A percentile compares a stretch with the other conserved stretches of the same genome.
Evolutionary conservation across 1,139 yeast species (phyloP).

Genomic region (Saccharomyces uvarum): DNA sequence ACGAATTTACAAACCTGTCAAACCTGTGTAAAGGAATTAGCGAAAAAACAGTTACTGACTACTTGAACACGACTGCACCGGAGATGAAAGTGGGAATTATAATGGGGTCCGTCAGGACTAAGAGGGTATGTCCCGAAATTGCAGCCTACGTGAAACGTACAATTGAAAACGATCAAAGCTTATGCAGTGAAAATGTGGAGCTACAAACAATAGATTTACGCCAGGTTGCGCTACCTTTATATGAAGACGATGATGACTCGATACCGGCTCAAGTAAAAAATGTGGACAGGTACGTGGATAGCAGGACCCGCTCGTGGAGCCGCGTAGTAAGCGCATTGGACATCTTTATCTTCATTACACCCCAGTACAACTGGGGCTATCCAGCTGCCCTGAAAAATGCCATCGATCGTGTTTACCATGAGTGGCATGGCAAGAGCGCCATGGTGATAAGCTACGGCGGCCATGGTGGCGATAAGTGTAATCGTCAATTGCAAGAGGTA

Average conservation of each 20-base stretch:
- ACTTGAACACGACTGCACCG: no score
- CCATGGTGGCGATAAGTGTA: constrained; percentile 31
- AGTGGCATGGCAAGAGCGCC: constrained; percentile 31
- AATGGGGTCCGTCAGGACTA: constrained; percentile 4
- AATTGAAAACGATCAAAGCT: background rate
- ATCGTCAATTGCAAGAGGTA: constrained; percentile 12
- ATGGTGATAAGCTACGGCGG: constrained; percentile 30
- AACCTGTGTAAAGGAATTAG: background rate
- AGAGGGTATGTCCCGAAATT: constrained; percentile 6
- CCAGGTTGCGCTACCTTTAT: background rate
- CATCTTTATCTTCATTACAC: constrained; percentile 31
- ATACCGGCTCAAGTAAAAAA: constrained; percentile 16
- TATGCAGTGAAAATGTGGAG: background rate
- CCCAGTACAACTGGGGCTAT: constrained; percentile 32
- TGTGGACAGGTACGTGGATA: constrained; percentile 15
- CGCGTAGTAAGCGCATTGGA: constrained; percentile 14
- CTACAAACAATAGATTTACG: background rate
- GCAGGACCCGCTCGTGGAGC: constrained; percentile 19
- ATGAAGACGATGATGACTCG: background rate
- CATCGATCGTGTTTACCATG: constrained; percentile 29
- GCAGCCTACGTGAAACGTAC: constrained; percentile 4
- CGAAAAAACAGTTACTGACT: background rate
- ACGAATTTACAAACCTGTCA: no score
- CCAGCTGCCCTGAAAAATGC: constrained; percentile 34
- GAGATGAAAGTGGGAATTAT: constrained; percentile 1